These are phyloP conservation scores for Fusarium staphyleae DNA, from an alignment of 2,329 filamentous ascomycete species.

Conservation along the genomic window DNA sequence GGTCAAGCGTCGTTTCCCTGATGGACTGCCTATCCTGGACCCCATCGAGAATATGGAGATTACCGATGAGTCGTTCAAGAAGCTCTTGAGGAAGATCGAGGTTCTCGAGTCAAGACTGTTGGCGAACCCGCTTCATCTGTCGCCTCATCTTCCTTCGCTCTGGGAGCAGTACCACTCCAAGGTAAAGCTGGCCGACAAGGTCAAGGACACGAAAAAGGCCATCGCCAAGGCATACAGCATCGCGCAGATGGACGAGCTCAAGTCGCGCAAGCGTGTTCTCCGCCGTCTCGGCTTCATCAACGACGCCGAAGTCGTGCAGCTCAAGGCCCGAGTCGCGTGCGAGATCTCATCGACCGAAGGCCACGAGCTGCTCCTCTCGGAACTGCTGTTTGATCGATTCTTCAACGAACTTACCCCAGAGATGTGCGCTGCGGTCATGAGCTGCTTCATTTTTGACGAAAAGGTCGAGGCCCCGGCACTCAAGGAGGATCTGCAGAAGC, in stretches of 20 bases:
- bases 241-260: constrained; percentile 93
- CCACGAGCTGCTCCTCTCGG: constrained; percentile 90
- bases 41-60: constrained; percentile 98
- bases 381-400: constrained; percentile 95
- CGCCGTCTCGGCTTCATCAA: constrained; percentile 96
- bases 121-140: constrained; percentile 90
- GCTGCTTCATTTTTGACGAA: constrained; percentile 97
- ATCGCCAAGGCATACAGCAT: constrained; percentile 87
- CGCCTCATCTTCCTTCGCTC: constrained; percentile 80
- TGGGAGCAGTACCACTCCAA: constrained; percentile 90
- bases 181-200: constrained; percentile 75
- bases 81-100: constrained; percentile 93
- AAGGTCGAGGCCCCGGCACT: constrained; percentile 81
- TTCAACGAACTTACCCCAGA: constrained; percentile 96
- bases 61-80: constrained; percentile 90
- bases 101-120: constrained; percentile 90
- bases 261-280: constrained; percentile 92
- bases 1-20: constrained; percentile 86
- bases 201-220: constrained; percentile 87
- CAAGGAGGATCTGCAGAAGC: constrained; percentile 85
- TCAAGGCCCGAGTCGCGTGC: constrained; percentile 96
- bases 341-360: constrained; percentile 92
- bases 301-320: constrained; percentile 91
- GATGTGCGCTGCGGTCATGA: constrained; percentile 83
- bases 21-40: constrained; percentile 87